phyloP scores from a whole-genome alignment of 2,329 filamentous ascomycete species.

The Talaromyces sp. region DNA sequence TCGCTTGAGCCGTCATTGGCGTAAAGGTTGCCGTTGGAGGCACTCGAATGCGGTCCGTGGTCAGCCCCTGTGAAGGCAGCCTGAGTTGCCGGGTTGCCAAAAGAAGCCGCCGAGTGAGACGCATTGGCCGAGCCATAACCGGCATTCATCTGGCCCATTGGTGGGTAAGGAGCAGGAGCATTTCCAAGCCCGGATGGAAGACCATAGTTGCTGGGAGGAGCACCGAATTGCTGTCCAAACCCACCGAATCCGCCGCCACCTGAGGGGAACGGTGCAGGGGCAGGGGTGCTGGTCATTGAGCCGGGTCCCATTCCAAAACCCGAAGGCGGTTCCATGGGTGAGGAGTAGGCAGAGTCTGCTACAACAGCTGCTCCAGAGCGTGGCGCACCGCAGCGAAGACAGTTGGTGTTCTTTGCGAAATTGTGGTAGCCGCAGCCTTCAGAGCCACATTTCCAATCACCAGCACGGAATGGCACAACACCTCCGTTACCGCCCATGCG shows the following conservation, averaged over 20 bases:
- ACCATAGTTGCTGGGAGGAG: slow-evolving; percentile 75
- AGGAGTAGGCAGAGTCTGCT: slow-evolving; percentile 86
- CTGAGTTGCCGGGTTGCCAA: slow-evolving; percentile 89
- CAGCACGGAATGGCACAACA: slow-evolving; percentile 92
- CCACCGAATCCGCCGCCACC: slow-evolving; percentile 63
- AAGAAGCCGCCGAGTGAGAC: slow-evolving; percentile 76
- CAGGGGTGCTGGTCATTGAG: slow-evolving; percentile 79
- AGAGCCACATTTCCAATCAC: slow-evolving; percentile 98
- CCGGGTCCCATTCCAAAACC: slow-evolving; percentile 80
- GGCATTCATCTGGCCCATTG: slow-evolving; percentile 62
- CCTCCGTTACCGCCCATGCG: slow-evolving; percentile 67
- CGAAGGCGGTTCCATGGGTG: slow-evolving; percentile 78
- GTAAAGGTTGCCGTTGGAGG: slow-evolving; percentile 69
- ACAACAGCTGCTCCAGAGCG: slow-evolving; percentile 90
- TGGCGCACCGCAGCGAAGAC: slow-evolving; percentile 90
- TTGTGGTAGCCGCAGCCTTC: slow-evolving; percentile 98
- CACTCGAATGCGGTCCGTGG: slow-evolving; percentile 71
- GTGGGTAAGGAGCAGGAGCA: slow-evolving; percentile 70
- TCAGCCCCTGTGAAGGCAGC: slow-evolving; percentile 87
- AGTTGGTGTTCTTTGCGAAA: slow-evolving; percentile 98
- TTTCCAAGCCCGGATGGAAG: slow-evolving; percentile 80
- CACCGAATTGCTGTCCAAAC: slow-evolving; percentile 74
- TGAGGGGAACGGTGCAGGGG: slow-evolving; percentile 69
- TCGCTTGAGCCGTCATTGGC: slow-evolving; percentile 49
- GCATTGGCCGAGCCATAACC: slow-evolving; percentile 71